Conservation (phyloP, 257 asterid species). For the Hygrophila difformis region DNA sequence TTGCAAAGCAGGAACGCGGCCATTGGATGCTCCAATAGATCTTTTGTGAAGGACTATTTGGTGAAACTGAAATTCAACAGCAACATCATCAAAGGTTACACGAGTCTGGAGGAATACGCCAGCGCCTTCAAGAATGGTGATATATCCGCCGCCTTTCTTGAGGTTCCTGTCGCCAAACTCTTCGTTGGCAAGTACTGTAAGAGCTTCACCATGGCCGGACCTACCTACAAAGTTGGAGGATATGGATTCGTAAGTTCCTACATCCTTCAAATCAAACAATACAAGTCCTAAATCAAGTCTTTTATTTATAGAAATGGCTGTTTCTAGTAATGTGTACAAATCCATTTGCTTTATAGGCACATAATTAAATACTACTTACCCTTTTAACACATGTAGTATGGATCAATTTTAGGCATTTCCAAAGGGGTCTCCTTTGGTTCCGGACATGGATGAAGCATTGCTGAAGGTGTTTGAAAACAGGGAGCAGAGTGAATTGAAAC, state of each 20-base stretch:
- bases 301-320: no score
- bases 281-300: not conserved
- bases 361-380: no score
- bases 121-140: constrained; percentile 21
- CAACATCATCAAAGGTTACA: constrained; percentile 7
- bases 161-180: constrained; percentile 28
- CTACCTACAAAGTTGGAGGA: constrained; percentile 33
- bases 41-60: constrained; percentile 21
- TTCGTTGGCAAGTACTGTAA: constrained; percentile 32
- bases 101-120: constrained; percentile 9
- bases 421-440: no score
- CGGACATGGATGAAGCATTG: no score
- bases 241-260: constrained; percentile 31
- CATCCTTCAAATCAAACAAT: no score
- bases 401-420: no score
- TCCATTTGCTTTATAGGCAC: no score
- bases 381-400: no score
- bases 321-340: no score
- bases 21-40: constrained; percentile 20
- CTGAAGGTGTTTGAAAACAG: no score
- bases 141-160: constrained; percentile 30
- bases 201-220: constrained; percentile 29
- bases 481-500: no score
- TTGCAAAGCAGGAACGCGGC: constrained; percentile 18
- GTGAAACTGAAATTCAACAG: constrained; percentile 9